phyloP scores from a whole-genome alignment of 2,329 filamentous ascomycete genomes.

The Paracorniculantispora psalliotae region DNA sequence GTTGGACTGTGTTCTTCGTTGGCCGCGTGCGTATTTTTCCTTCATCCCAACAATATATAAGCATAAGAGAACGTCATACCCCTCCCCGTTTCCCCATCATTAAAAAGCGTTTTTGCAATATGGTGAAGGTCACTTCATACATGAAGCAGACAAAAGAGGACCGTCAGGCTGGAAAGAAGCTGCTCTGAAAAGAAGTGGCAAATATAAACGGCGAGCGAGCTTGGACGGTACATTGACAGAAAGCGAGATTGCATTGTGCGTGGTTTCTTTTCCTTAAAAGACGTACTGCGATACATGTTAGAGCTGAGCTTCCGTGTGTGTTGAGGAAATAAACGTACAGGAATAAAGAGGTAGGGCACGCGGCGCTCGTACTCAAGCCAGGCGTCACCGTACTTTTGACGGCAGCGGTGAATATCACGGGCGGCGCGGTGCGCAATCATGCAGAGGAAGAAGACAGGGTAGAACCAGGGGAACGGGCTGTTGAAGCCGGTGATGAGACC shows the following conservation, averaged over 20 bases:
- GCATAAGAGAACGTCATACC: not conserved
- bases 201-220: not conserved
- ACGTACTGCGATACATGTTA: slow-evolving; percentile 33
- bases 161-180: not conserved
- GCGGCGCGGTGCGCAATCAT: slow-evolving; percentile 79
- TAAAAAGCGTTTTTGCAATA: not conserved
- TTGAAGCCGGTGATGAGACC: slow-evolving; percentile 47
- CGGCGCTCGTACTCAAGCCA: slow-evolving; percentile 75
- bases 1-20: not conserved
- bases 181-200: not conserved
- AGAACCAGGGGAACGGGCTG: slow-evolving; percentile 88
- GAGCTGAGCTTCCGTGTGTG: not conserved
- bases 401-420: slow-evolving; percentile 73
- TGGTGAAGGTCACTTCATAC: slow-evolving; percentile 6
- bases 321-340: slow-evolving; percentile 37
- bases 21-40: not conserved
- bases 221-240: not conserved
- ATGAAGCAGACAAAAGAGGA: not conserved
- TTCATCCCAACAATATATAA: not conserved
- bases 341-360: slow-evolving; percentile 82
- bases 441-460: slow-evolving; percentile 72
- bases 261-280: slow-evolving; percentile 27
- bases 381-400: slow-evolving; percentile 73
- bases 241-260: not conserved
- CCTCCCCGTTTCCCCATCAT: slow-evolving; percentile 2